These are phyloP conservation scores for Russula abietina DNA, from an alignment of 768 basidiomycete genomes.

Conservation along the genomic window DNA sequence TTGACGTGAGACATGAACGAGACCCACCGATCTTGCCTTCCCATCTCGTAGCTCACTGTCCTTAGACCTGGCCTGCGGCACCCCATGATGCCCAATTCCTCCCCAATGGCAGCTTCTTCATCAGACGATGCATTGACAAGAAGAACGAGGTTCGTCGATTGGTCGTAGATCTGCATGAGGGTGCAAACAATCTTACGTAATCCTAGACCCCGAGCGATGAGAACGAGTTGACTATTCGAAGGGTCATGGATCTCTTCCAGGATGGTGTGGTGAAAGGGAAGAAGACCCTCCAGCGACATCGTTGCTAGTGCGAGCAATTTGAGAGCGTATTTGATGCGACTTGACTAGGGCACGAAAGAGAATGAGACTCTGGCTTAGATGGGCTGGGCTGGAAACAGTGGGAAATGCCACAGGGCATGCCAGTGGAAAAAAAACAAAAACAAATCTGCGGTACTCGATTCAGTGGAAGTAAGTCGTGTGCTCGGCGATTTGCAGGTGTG, in stretches of 20 bases:
- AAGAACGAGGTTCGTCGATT: conserved; percentile 74
- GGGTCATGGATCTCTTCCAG: conserved; percentile 69
- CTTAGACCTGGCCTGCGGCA: conserved; percentile 81
- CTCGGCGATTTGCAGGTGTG: neutral
- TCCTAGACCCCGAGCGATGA: conserved; percentile 89
- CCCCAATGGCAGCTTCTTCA: conserved; percentile 87
- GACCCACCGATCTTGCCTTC: conserved; percentile 67
- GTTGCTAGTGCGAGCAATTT: neutral
- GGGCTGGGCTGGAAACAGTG: neutral
- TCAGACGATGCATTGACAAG: conserved; percentile 79
- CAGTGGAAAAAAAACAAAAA: neutral
- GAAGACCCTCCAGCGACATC: conserved; percentile 29
- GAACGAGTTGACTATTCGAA: conserved; percentile 59
- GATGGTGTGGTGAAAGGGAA: conserved; percentile 64
- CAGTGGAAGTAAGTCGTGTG: neutral
- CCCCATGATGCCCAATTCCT: conserved; percentile 89
- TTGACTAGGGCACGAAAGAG: neutral
- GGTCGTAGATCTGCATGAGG: conserved; percentile 88
- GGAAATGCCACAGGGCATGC: neutral
- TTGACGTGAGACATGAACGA: neutral
- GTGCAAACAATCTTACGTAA: conserved; percentile 78
- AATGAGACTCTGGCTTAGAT: neutral
- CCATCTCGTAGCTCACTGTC: conserved; percentile 76
- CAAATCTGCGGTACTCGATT: neutral
- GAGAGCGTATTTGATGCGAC: neutral